phyloP scores from a whole-genome alignment of 1,139 yeast species.

The Taiozyma sp. region DNA sequence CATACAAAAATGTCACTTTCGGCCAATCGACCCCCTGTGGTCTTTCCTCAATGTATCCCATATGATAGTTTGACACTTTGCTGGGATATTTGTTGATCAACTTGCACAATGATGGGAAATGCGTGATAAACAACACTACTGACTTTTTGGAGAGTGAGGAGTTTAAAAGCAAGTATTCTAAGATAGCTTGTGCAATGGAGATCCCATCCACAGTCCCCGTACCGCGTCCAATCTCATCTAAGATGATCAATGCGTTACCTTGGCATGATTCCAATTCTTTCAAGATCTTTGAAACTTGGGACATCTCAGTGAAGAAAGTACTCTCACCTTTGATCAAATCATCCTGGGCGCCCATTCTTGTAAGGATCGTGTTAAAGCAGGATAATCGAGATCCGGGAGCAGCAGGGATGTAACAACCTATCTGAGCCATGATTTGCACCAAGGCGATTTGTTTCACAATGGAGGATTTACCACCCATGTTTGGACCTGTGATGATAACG shows the following conservation, averaged over 20 bases:
- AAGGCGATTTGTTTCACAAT: slow-evolving; percentile 43
- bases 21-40: slow-evolving; percentile 26
- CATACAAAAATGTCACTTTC: slow-evolving; percentile 54
- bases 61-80: slow-evolving; percentile 55
- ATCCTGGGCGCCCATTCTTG: slow-evolving; percentile 43
- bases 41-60: slow-evolving; percentile 58
- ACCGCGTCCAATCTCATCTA: slow-evolving; percentile 52
- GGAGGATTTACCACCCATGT: slow-evolving; percentile 53
- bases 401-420: slow-evolving; percentile 48
- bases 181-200: slow-evolving; percentile 74
- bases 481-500: slow-evolving; percentile 58
- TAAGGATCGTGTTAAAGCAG: slow-evolving; percentile 33
- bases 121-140: slow-evolving; percentile 75
- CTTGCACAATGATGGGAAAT: slow-evolving; percentile 67
- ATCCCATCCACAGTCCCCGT: slow-evolving; percentile 91
- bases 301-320: slow-evolving; percentile 46
- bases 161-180: slow-evolving; percentile 50
- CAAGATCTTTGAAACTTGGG: slow-evolving; percentile 38
- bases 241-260: slow-evolving; percentile 34
- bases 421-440: slow-evolving; percentile 41
- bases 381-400: slow-evolving; percentile 24
- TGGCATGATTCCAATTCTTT: slow-evolving; percentile 20
- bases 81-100: slow-evolving; percentile 39
- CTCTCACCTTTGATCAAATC: slow-evolving; percentile 36
- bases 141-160: slow-evolving; percentile 36